Base-by-base conservation (phyloP, 257 asterid genomes). In the Henckelia pumila region DNA sequence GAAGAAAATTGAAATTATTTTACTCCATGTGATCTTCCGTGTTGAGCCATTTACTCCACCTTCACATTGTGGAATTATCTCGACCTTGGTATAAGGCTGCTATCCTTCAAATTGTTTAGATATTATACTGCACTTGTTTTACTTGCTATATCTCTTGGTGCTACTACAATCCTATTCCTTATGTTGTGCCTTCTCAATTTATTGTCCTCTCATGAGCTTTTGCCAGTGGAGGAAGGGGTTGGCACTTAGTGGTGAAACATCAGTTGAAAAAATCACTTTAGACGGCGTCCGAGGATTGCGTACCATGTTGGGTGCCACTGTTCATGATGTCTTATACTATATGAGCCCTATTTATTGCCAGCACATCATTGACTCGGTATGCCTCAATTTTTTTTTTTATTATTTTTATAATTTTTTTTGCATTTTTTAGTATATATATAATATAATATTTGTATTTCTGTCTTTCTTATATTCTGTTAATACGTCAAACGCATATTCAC, bases 261-360 rank as follows among this genome's bases (percentile, higher is more conserved):
- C 97, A 71, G 97, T 93, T 58, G 99, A 93, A 21, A 87, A 78
- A 68, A 81, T 82, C 73, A 93, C 99, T 61, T 76, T 93, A 77
- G 97, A 90, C 83, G 97, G 99, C 47, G 97, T 93, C 30, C 85
- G 99, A 67, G 95, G 95, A 68, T 71, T 93, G 69, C 97, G 99
- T 56, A 81, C 86, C 71, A 87, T 84, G 89, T 75, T 93, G 84
- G 86, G 99, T 84, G 99, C 95, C 47, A 90, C 99, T 33, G 99
- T 93, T 80, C 99, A 93, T 78, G 99, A 93, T 78, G 95, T 93
- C 75, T 80, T 93, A 71, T 93, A 90, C 81, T 93, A 93, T 79
- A 93, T 93, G 99, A 93, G 99, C 83, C 99, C 99, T 64, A 88
- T 93, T 74, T 84, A 88, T 82, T 93, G 99, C 78, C 99, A 93